Evolutionary conservation across 306 rosid genomes (phyloP).

Genomic region (Gleditsia sinensis): DNA sequence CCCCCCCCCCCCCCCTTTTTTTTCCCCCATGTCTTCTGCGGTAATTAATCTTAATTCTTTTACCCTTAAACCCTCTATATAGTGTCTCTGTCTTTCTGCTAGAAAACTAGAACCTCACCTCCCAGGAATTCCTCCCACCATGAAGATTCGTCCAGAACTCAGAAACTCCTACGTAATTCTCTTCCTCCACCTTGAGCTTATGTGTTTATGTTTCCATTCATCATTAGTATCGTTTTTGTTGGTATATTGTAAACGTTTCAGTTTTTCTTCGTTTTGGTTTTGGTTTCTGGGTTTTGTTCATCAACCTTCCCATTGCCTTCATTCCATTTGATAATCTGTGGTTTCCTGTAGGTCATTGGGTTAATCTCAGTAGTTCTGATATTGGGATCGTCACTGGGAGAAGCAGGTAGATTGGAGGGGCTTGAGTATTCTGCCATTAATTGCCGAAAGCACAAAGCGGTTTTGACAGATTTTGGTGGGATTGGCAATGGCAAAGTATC

Average conservation of each 20-base stretch:
- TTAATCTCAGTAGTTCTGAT: background rate
- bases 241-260: background rate
- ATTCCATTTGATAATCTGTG: background rate
- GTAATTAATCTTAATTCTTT: too few species aligned
- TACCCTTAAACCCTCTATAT: too few species aligned
- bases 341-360: slow-evolving; percentile 13
- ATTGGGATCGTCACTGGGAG: slow-evolving; percentile 27
- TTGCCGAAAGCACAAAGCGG: slow-evolving; percentile 60
- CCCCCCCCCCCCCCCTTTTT: background rate
- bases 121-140: background rate
- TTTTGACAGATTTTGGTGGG: slow-evolving; percentile 63
- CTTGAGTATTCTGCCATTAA: slow-evolving; percentile 30
- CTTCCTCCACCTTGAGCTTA: background rate
- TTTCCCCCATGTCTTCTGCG: background rate
- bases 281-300: background rate
- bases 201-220: background rate
- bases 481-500: slow-evolving; percentile 67
- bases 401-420: background rate
- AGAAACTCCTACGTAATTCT: slow-evolving; percentile 35
- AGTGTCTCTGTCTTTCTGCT: background rate
- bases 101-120: slow-evolving; percentile 1
- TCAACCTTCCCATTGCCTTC: too few species aligned
- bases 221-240: background rate
- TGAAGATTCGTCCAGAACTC: slow-evolving; percentile 18
- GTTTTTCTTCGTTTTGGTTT: background rate